Base-by-base conservation (phyloP, 2,329 filamentous ascomycete species). In the Alternaria burnsii region DNA sequence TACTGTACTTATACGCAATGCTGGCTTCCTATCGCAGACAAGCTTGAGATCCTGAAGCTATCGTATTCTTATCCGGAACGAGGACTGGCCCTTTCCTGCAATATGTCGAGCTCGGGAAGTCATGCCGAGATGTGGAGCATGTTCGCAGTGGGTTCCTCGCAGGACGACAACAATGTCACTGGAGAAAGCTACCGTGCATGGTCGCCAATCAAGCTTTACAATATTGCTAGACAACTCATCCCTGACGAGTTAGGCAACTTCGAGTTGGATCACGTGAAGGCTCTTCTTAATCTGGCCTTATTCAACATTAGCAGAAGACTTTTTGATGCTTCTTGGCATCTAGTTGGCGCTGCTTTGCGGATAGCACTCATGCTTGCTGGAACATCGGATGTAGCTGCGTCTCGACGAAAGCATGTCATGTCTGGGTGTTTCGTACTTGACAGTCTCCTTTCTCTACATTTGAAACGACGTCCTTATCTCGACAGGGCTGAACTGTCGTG, bases 1-100 rank as follows among this genome's bases (percentile, higher is more conserved):
- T 93, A 92, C 72, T 90, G 91, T 59, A 86, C 89, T 1, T 92
- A 91, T 67, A 92, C 89, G 0, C 89, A 93, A 73, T 88, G 86
- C 57, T 94, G 91, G 91, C 82, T 93, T 12, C 91, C 91, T 0
- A 88, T 93, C 36, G 80, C 89, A 5, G 88, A 92, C 63, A 89
- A 88, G 61, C 85, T 89, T 43, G 83, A 85, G 36, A 80, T 91
- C 3, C 80, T 89, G 36, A 84, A 84, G 32, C 78, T 83, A 3
- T 85, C 84, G 14, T 87, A 87, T 69, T 79, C 82, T 5, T 86
- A 86, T 65, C 82, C 82, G 26, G 55, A 82, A 72, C 55, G 81
- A 73, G 58, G 85, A 24, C 66, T 81, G n/a, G 52, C 67, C 3
- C 58, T 76, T 16, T 64, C 66, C 9, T 52, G 66, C n/a, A 64